Evolutionary conservation across 2,329 filamentous ascomycete species (phyloP).

Genomic region (Trichoderma sp.): DNA sequence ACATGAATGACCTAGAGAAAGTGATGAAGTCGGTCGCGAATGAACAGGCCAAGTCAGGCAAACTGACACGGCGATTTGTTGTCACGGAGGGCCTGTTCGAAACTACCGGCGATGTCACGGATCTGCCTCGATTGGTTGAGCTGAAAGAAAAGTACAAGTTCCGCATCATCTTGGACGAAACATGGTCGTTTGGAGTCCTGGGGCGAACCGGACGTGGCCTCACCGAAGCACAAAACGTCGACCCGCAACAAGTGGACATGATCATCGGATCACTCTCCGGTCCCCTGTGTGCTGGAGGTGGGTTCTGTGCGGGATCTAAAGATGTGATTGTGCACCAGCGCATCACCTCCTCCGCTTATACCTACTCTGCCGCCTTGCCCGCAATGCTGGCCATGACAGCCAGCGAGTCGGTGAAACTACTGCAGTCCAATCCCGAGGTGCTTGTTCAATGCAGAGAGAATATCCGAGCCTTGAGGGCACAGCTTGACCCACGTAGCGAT

Average conservation of each 20-base stretch:
- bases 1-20: constrained; percentile 88
- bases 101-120: constrained; percentile 78
- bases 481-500: constrained; percentile 90
- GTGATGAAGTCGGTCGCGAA: constrained; percentile 83
- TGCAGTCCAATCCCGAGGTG: constrained; percentile 86
- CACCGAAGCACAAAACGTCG: constrained; percentile 95
- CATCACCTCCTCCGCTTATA: constrained; percentile 88
- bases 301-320: constrained; percentile 88
- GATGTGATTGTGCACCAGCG: constrained; percentile 97
- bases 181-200: constrained; percentile 93
- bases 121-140: constrained; percentile 88
- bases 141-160: constrained; percentile 97
- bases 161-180: constrained; percentile 94
- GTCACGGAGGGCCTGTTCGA: constrained; percentile 96
- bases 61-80: constrained; percentile 88
- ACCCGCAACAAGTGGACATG: constrained; percentile 93
- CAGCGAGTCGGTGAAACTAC: constrained; percentile 81
- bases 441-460: constrained; percentile 80
- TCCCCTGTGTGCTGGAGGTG: constrained; percentile 86
- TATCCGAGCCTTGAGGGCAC: constrained; percentile 79
- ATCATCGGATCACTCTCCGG: constrained; percentile 91
- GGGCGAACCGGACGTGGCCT: constrained; percentile 88
- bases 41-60: constrained; percentile 82
- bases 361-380: constrained; percentile 91
- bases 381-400: constrained; percentile 95